phyloP scores from a whole-genome alignment of 768 basidiomycete species.

The Boletus subparvulus region DNA sequence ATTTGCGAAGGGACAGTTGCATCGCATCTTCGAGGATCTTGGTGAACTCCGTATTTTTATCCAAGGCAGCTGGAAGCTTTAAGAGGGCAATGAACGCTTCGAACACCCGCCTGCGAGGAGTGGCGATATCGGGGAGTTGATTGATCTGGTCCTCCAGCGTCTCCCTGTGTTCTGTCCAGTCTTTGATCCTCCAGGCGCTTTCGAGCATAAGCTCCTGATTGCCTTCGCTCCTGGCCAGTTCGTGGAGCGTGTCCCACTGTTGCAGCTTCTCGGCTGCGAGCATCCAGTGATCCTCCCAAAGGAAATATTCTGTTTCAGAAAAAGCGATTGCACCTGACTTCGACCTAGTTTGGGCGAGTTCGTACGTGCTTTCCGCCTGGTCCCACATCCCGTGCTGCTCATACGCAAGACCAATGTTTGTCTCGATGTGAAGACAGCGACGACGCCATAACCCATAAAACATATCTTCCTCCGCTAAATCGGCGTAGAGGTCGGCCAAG shows the following conservation, averaged over 20 bases:
- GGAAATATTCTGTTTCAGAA: constrained; percentile 91
- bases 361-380: constrained; percentile 84
- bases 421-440: constrained; percentile 85
- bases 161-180: constrained; percentile 85
- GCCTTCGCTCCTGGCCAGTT: constrained; percentile 83
- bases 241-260: constrained; percentile 94
- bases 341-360: constrained; percentile 84
- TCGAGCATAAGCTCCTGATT: constrained; percentile 93
- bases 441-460: constrained; percentile 96
- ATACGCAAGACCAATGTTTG: constrained; percentile 81
- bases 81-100: constrained; percentile 91
- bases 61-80: constrained; percentile 75
- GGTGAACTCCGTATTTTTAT: constrained; percentile 87
- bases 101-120: constrained; percentile 95
- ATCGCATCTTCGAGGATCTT: constrained; percentile 91
- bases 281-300: constrained; percentile 99
- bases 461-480: constrained; percentile 93
- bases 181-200: constrained; percentile 90
- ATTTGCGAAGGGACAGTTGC: constrained; percentile 94
- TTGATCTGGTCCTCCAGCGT: constrained; percentile 78
- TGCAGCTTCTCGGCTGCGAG: constrained; percentile 93
- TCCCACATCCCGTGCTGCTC: constrained; percentile 99
- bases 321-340: constrained; percentile 81
- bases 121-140: constrained; percentile 80
- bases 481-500: constrained; percentile 92